Conservation (phyloP, 768 basidiomycete species). For the Tricholoma hemisulphureum region DNA sequence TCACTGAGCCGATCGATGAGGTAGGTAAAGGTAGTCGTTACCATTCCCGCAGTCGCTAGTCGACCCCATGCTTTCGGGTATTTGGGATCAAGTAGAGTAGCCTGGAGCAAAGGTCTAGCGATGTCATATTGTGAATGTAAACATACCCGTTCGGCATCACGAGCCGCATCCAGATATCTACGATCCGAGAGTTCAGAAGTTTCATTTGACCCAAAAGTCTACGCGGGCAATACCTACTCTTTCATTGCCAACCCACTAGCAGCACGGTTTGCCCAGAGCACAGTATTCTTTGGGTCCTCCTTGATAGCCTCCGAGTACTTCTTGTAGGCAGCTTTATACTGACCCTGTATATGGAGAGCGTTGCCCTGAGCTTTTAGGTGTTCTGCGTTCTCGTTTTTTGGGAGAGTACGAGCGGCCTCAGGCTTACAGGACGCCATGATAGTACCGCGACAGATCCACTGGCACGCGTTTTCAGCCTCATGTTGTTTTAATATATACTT, state of each 20-base stretch:
- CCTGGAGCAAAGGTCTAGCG: conserved; percentile 22
- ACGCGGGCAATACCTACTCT: conserved; percentile 20
- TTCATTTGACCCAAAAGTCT: background rate
- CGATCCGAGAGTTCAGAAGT: background rate
- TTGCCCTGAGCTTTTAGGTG: conserved; percentile 44
- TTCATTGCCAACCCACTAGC: conserved; percentile 38
- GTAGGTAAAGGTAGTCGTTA: conserved; percentile 10
- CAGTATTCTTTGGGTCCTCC: conserved; percentile 35
- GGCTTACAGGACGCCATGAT: background rate
- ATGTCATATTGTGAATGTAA: background rate
- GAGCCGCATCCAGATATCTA: conserved; percentile 32
- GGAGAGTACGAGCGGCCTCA: background rate
- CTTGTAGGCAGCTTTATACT: conserved; percentile 33
- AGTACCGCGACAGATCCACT: background rate
- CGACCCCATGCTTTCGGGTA: conserved; percentile 45
- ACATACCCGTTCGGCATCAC: conserved; percentile 31
- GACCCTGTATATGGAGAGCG: conserved; percentile 30
- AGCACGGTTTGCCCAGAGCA: conserved; percentile 46
- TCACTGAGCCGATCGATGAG: background rate
- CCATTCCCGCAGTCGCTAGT: conserved; percentile 33
- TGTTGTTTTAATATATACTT: too few species aligned
- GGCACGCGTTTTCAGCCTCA: background rate
- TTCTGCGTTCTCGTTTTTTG: conserved; percentile 15
- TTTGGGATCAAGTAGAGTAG: conserved; percentile 36
- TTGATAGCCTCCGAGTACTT: conserved; percentile 45